Conservation (phyloP, 331 rosid species). For the Malus hybrid region DNA sequence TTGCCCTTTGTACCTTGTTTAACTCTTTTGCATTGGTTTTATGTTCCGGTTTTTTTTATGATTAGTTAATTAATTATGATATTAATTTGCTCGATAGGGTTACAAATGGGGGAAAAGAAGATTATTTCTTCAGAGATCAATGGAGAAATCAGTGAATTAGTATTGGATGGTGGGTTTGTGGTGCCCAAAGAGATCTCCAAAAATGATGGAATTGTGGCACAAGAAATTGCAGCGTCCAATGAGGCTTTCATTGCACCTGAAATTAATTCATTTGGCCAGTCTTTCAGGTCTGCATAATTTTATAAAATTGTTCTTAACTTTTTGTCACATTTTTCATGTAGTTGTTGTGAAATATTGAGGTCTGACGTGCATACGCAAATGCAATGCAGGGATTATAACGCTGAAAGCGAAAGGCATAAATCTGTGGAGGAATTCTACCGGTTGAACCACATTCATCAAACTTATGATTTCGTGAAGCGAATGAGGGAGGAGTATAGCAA, state of each 20-base stretch:
- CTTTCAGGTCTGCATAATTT: slow-evolving; percentile 39
- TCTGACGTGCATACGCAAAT: neutral
- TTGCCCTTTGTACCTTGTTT: neutral
- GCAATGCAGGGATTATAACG: slow-evolving; percentile 41
- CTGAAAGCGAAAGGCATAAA: slow-evolving; percentile 52
- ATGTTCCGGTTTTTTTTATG: neutral
- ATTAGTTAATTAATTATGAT: neutral
- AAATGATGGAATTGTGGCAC: slow-evolving; percentile 9
- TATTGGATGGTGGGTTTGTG: slow-evolving; percentile 57
- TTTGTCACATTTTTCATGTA: neutral
- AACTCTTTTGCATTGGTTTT: no score
- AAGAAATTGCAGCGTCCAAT: neutral
- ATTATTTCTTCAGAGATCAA: slow-evolving; percentile 21
- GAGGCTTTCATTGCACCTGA: slow-evolving; percentile 40
- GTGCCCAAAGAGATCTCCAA: slow-evolving; percentile 25
- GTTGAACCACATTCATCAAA: slow-evolving; percentile 45
- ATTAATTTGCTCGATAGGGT: slow-evolving; percentile 6
- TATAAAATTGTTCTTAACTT: neutral
- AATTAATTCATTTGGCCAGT: slow-evolving; percentile 66
- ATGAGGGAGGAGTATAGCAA: slow-evolving; percentile 49
- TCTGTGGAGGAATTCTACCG: slow-evolving; percentile 53
- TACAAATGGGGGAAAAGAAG: slow-evolving; percentile 29
- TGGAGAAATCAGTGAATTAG: slow-evolving; percentile 37
- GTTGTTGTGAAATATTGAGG: neutral
- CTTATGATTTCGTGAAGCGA: slow-evolving; percentile 41